Evolutionary conservation across 2,329 filamentous ascomycete species (phyloP).

Genomic region (Exophiala spinifera): DNA sequence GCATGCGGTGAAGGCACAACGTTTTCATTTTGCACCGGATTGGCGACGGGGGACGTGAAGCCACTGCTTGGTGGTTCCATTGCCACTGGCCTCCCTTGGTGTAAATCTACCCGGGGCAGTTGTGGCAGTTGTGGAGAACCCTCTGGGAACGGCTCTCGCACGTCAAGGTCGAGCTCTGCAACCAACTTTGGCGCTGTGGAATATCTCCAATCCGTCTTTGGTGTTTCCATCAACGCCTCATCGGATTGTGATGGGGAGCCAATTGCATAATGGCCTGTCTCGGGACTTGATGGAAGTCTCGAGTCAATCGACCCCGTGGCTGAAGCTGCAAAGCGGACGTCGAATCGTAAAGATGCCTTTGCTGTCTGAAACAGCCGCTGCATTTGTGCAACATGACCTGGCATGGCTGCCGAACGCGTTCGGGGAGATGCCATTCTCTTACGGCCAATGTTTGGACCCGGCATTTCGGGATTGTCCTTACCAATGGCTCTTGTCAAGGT

Average conservation of each 20-base stretch:
- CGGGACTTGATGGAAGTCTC: slow-evolving; percentile 19
- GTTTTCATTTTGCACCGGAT: neutral
- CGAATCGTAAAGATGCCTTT: slow-evolving; percentile 25
- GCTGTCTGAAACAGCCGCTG: slow-evolving; percentile 28
- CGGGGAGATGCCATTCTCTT: slow-evolving; percentile 15
- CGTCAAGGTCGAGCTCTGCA: slow-evolving; percentile 25
- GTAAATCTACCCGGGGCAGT: slow-evolving; percentile 1
- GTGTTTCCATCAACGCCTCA: slow-evolving; percentile 2
- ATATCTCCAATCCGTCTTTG: slow-evolving; percentile 26
- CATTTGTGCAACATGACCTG: slow-evolving; percentile 28
- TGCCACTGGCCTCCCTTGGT: slow-evolving; percentile 5
- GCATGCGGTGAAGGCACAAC: neutral
- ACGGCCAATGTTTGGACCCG: slow-evolving; percentile 14
- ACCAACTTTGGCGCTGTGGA: slow-evolving; percentile 25
- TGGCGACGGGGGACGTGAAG: slow-evolving; percentile 24
- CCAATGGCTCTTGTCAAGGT: neutral
- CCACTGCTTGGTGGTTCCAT: slow-evolving; percentile 29
- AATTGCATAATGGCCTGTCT: neutral
- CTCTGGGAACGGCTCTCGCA: slow-evolving; percentile 29
- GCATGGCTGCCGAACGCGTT: slow-evolving; percentile 18
- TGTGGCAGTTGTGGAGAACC: slow-evolving; percentile 26
- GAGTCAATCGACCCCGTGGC: slow-evolving; percentile 28
- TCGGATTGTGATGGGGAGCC: neutral
- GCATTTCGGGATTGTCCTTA: neutral
- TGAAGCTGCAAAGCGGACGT: slow-evolving; percentile 28